Evolutionary conservation across 169 alveolate genomes (phyloP), one percentile per base, ranked within the genome.

Genomic region (Fabrea salina): DNA sequence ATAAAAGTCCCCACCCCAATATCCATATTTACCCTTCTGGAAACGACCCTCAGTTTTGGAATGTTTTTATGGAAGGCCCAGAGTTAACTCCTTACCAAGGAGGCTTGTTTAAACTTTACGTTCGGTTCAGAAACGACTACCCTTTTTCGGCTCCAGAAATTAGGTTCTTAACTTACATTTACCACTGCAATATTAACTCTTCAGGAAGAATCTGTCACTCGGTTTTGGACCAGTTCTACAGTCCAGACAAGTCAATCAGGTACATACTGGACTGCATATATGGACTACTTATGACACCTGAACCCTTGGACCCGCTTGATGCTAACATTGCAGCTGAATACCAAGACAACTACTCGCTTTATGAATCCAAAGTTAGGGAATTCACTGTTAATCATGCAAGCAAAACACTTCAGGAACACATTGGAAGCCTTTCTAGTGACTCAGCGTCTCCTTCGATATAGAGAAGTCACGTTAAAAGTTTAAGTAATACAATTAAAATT

Each of bases 221-320:
- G 1, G 25, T 54, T 16, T 37, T 74, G 37, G 41, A 53, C 7
- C 27, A 33, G 7, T n/a, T 16, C 30, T 74, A 54, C 35, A n/a
- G 58, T 0, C 44, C 72, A n/a, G 68, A 32, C 0, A 35, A 22
- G 22, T 53, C 1, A 13, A 56, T 74, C 8, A 32, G 27, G 39
- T 22, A 33, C 22, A 33, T 74, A 35, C 6, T 74, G n/a, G 58
- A 51, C 33, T 33, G 57, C 22, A 74, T 74, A 27, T 37, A 54
- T 54, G 71, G 81, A 35, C 68, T 74, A 13, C 54, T 74, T 19
- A 33, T 74, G 68, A 43, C 27, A 35, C 81, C 81, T 27, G 58
- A 74, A 5, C 57, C 54, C 11, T 37, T 16, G 30, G 81, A 74
- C 27, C 71, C 81, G 3, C 51, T 74, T 51, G 81, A 74, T 33